Conservation (phyloP, 2,329 filamentous ascomycete species). For the Exserohilum turcica region DNA sequence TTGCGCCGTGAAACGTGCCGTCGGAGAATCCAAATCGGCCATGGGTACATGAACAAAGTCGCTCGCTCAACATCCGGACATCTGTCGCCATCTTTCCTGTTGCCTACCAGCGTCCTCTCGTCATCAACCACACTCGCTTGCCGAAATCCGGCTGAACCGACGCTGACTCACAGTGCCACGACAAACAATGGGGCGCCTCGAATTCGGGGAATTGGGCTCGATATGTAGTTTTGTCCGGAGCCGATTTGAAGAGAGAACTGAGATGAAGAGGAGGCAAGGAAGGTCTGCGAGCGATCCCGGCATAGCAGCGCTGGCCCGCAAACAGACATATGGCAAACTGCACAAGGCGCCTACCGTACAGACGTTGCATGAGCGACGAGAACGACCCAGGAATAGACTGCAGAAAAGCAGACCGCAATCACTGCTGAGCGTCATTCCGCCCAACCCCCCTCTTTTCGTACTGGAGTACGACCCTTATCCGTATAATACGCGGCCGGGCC, state of each 20-base stretch:
- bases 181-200: slow-evolving; percentile 13
- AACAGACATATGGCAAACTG: slow-evolving; percentile 17
- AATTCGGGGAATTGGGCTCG: slow-evolving; percentile 12
- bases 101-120: neutral
- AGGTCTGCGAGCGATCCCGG: slow-evolving; percentile 15
- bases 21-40: slow-evolving; percentile 1
- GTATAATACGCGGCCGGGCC: slow-evolving; percentile 22
- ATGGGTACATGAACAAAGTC: neutral
- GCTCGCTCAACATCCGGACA: neutral
- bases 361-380: slow-evolving; percentile 11
- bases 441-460: slow-evolving; percentile 9
- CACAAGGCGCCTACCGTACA: slow-evolving; percentile 24
- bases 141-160: slow-evolving; percentile 5
- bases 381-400: slow-evolving; percentile 19
- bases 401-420: slow-evolving; percentile 13
- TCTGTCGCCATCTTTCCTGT: slow-evolving; percentile 4
- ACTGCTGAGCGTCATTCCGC: neutral
- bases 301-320: neutral
- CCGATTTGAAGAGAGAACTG: slow-evolving; percentile 18
- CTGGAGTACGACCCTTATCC: slow-evolving; percentile 33
- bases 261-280: slow-evolving; percentile 11
- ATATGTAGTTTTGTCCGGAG: slow-evolving; percentile 18
- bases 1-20: slow-evolving; percentile 18
- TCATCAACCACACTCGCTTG: slow-evolving; percentile 6
- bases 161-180: neutral